These are phyloP conservation scores for Kodamaea plutei DNA, from an alignment of 1,139 yeast species.

Conservation along the genomic window DNA sequence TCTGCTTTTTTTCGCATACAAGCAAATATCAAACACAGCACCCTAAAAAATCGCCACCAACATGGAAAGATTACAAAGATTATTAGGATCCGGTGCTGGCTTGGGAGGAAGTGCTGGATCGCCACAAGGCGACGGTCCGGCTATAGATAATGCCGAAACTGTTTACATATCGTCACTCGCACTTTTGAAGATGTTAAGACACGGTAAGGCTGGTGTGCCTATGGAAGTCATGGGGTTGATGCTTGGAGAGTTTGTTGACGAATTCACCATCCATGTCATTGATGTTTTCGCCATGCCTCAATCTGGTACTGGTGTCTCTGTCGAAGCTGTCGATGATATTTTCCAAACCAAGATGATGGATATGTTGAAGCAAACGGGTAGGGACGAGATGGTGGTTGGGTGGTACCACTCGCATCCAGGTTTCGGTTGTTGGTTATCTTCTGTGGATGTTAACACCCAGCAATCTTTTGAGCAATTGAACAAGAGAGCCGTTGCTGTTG, in stretches of 20 bases:
- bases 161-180: constrained; percentile 96
- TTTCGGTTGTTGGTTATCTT: constrained; percentile 98
- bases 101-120: constrained; percentile 51
- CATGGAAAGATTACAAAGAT: constrained; percentile 79
- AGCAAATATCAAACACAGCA: background rate
- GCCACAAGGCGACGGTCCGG: constrained; percentile 65
- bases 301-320: constrained; percentile 97
- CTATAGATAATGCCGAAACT: constrained; percentile 92
- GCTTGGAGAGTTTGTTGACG: constrained; percentile 98
- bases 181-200: constrained; percentile 91
- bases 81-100: constrained; percentile 58
- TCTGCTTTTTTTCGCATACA: too few relatives aligned
- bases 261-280: constrained; percentile 92
- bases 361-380: constrained; percentile 96
- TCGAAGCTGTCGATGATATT: constrained; percentile 98
- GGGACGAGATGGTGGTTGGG: constrained; percentile 98
- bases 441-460: constrained; percentile 96
- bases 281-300: constrained; percentile 99
- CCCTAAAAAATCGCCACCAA: constrained; percentile 6
- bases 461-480: constrained; percentile 96
- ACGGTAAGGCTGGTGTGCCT: constrained; percentile 98
- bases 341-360: constrained; percentile 99
- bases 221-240: constrained; percentile 99
- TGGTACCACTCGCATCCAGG: constrained; percentile 99
- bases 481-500: constrained; percentile 95